Evolutionary conservation across 805 yeast species (phyloP).

Genomic region (Kodamaea hsintzibuensis): DNA sequence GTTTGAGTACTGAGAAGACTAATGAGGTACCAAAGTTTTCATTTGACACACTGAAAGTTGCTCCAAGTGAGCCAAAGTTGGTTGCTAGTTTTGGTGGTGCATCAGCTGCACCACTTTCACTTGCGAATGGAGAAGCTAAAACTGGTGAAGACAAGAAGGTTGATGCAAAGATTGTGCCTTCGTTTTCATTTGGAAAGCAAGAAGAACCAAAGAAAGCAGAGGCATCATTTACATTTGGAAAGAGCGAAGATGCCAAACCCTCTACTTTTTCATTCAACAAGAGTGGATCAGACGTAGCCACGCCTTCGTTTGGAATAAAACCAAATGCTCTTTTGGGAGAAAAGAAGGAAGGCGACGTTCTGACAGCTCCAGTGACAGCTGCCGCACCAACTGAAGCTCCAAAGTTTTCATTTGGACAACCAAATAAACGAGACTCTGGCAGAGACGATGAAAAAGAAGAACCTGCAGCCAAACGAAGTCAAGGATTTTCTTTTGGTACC

Average conservation of each 20-base stretch:
- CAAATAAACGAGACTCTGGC: neutral
- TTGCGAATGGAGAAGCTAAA: conserved; percentile 14
- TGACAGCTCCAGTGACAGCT: neutral
- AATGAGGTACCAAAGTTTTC: conserved; percentile 11
- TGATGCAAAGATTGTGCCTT: conserved; percentile 9
- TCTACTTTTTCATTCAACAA: conserved; percentile 9
- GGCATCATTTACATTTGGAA: conserved; percentile 9
- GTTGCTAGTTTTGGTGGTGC: neutral
- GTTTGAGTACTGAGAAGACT: neutral
- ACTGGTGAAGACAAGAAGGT: neutral
- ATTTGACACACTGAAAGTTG: conserved; percentile 4
- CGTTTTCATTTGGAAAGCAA: conserved; percentile 19
- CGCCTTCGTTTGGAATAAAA: neutral
- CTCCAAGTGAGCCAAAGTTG: conserved; percentile 2
- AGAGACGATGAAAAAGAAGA: neutral
- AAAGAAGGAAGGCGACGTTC: neutral
- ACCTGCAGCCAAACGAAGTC: neutral
- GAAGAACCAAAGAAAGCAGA: conserved; percentile 4
- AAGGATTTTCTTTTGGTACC: conserved; percentile 1
- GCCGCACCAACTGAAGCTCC: conserved; percentile 5
- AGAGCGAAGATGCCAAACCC: neutral
- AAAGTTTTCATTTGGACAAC: conserved; percentile 12
- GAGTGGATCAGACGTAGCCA: neutral
- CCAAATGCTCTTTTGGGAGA: neutral
- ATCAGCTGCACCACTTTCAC: conserved; percentile 16